Evolutionary conservation across 129 eudicot species (phyloP).

Genomic region (Erigeron canadensis): DNA sequence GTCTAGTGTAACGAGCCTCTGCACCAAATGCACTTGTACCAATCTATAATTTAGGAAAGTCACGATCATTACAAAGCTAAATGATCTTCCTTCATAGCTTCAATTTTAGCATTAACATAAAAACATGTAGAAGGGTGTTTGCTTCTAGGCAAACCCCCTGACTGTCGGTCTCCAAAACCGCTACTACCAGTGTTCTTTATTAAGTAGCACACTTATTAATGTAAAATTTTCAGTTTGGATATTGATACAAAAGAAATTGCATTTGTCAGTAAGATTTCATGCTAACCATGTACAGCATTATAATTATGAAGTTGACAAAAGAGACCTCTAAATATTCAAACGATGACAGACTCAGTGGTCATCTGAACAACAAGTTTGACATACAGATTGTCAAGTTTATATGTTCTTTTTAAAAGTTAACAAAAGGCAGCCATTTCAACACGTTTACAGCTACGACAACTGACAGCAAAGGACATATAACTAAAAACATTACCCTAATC

Average conservation of each 20-base stretch:
- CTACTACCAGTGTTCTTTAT: neutral
- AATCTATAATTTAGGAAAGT: slow-evolving; percentile 44
- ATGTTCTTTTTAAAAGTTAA: neutral
- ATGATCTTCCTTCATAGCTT: slow-evolving; percentile 15
- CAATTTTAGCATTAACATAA: neutral
- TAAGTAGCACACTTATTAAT: slow-evolving; percentile 1
- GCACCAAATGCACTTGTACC: slow-evolving; percentile 82
- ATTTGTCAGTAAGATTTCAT: neutral
- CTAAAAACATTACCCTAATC: slow-evolving; percentile 58
- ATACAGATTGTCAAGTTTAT: neutral
- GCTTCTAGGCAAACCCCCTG: no score
- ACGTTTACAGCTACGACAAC: neutral
- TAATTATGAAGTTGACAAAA: neutral
- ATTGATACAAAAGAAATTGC: neutral
- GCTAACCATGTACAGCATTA: slow-evolving; percentile 6
- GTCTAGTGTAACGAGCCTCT: slow-evolving; percentile 69
- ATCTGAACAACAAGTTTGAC: neutral
- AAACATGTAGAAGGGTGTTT: no score
- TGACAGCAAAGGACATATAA: neutral
- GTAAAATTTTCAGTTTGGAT: slow-evolving; percentile 2
- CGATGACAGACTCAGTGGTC: neutral
- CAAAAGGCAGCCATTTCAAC: neutral
- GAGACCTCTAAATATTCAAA: neutral
- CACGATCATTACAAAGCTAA: slow-evolving; percentile 1
- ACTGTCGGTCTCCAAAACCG: neutral